Evolutionary conservation across 495 filamentous ascomycete genomes (phyloP).

Genomic region (Daldinia decipiens): DNA sequence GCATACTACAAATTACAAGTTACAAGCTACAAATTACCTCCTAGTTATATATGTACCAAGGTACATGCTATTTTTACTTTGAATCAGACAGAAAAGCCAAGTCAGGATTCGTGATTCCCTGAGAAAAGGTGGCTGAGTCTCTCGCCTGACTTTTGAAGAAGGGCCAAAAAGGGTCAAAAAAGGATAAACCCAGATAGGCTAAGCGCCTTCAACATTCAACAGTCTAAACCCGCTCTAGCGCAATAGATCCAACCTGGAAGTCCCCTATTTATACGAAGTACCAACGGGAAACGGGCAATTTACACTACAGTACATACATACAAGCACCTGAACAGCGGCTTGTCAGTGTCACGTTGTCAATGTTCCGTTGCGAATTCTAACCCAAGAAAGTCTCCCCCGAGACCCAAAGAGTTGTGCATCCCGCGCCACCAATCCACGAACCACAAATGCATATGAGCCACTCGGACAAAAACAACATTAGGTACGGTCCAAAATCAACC

Average conservation of each 20-base stretch:
- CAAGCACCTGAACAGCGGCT: not conserved
- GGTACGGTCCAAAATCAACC: conserved; percentile 13
- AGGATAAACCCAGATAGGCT: conserved; percentile 28
- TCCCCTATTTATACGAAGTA: conserved; percentile 25
- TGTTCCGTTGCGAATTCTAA: conserved; percentile 11
- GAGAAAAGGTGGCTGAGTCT: conserved; percentile 39
- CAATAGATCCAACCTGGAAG: conserved; percentile 10
- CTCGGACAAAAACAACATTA: conserved; percentile 15
- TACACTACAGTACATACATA: not conserved
- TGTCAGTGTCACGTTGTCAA: conserved; percentile 13
- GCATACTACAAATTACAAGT: not conserved
- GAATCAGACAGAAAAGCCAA: conserved; percentile 18
- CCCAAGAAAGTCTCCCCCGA: not conserved
- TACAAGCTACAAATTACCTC: not conserved
- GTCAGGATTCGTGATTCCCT: conserved; percentile 26
- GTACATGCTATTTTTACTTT: conserved; percentile 23
- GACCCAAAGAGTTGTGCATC: not conserved
- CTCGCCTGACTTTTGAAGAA: not conserved
- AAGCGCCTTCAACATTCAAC: conserved; percentile 8
- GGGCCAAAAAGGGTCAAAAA: not conserved
- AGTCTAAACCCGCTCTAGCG: conserved; percentile 12
- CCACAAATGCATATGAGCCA: not conserved
- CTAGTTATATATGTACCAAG: not conserved
- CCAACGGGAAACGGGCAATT: conserved; percentile 1
- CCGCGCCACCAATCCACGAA: conserved; percentile 11